Evolutionary conservation across 192 early-diverging fungal genomes (phyloP).

Genomic region (Coemansia biformis): DNA sequence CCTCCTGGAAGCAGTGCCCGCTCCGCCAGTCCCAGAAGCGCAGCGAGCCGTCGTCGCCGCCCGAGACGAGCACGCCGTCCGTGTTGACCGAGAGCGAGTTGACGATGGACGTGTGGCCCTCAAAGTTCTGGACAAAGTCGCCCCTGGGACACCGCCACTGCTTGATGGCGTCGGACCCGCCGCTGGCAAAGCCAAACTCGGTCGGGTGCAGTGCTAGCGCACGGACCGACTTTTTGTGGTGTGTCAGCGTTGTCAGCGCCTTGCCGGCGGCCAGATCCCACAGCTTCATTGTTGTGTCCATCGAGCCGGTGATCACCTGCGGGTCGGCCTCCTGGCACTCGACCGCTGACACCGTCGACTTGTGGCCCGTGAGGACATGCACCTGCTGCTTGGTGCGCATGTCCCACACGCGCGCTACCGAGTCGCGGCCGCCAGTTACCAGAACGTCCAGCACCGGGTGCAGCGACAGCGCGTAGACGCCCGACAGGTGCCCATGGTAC

Average conservation of each 20-base stretch:
- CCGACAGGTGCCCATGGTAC: constrained; percentile 96
- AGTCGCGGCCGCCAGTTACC: constrained; percentile 92
- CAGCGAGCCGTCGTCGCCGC: constrained; percentile 96
- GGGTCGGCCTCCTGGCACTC: constrained; percentile 94
- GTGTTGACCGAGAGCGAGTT: constrained; percentile 85
- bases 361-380: constrained; percentile 85
- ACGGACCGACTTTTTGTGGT: constrained; percentile 97
- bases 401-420: constrained; percentile 95
- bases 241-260: constrained; percentile 85
- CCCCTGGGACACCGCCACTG: constrained; percentile 96
- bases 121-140: constrained; percentile 91
- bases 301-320: constrained; percentile 90
- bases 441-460: constrained; percentile 94
- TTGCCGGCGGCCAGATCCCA: constrained; percentile 99
- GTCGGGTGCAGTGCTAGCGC: constrained; percentile 87
- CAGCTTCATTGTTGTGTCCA: constrained; percentile 85
- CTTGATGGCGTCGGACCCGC: constrained; percentile 87
- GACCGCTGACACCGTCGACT: constrained; percentile 76
- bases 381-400: constrained; percentile 94
- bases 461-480: constrained; percentile 83
- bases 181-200: constrained; percentile 89
- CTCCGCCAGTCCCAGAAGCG: constrained; percentile 97
- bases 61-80: constrained; percentile 91
- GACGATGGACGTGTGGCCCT: constrained; percentile 80
- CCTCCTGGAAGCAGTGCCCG: constrained; percentile 89